Percentiles rank a stretch among this genome's conserved stretches.
Conservation (phyloP, 2,329 filamentous ascomycete genomes). For the Tolypocladium nubicola region DNA sequence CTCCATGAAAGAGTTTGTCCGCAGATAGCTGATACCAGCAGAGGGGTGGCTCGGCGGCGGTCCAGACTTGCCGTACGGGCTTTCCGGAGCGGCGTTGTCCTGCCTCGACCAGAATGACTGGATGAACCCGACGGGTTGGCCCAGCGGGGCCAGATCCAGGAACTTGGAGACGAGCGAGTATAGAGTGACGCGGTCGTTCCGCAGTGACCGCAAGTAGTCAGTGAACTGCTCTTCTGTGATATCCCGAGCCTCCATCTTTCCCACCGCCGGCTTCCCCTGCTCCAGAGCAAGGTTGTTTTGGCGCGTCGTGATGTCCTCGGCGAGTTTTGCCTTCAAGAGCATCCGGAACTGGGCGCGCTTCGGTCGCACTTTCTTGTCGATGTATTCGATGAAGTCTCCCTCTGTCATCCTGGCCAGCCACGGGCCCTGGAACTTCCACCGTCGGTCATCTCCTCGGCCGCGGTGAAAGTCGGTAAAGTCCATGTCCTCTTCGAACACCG, state of each 20-base stretch:
- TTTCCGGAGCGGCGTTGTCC: constrained; percentile 16
- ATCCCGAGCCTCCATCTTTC: constrained; percentile 17
- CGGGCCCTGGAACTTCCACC: constrained; percentile 58
- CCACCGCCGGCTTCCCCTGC: constrained; percentile 18
- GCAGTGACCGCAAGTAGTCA: constrained; percentile 41
- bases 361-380: constrained; percentile 41
- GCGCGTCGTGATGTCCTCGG: constrained; percentile 31
- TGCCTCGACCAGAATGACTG: constrained; percentile 13
- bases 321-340: constrained; percentile 39
- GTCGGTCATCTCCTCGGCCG: constrained; percentile 29
- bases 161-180: constrained; percentile 48
- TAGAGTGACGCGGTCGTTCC: constrained; percentile 37
- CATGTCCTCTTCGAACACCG: constrained; percentile 48
- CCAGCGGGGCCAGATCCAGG: constrained; percentile 49
- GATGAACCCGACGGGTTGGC: constrained; percentile 17
- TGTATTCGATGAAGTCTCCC: constrained; percentile 46
- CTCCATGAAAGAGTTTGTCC: constrained; percentile 41
- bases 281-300: constrained; percentile 28
- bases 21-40: constrained; percentile 51
- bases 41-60: constrained; percentile 53
- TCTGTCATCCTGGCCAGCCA: constrained; percentile 55
- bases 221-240: constrained; percentile 41
- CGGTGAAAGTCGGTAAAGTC: constrained; percentile 38
- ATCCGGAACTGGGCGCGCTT: constrained; percentile 43
- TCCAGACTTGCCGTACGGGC: constrained; percentile 39